A percentile compares a stretch with the other conserved stretches of the same genome.
Evolutionary conservation across 2,329 filamentous ascomycete genomes (phyloP).

Genomic region (Myriangium duriaei): DNA sequence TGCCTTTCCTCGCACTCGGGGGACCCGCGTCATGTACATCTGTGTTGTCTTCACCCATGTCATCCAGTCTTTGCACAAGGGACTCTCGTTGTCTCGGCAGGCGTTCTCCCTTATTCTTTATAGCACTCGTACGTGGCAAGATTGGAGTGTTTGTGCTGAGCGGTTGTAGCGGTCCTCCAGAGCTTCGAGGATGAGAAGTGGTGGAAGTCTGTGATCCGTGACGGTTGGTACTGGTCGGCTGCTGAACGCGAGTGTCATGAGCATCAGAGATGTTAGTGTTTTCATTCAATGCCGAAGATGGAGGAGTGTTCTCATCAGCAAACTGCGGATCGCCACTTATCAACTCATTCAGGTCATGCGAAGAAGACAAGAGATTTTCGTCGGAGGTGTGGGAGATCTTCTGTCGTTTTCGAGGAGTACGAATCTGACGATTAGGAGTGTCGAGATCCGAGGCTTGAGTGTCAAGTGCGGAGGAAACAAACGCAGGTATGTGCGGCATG

Average conservation of each 20-base stretch:
- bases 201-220: slow-evolving; percentile 3
- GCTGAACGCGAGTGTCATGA: too few relatives aligned
- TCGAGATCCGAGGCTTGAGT: slow-evolving; percentile 32
- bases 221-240: too few relatives aligned
- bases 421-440: slow-evolving; percentile 19
- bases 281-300: background rate
- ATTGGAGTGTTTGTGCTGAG: slow-evolving; percentile 15
- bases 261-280: too few relatives aligned
- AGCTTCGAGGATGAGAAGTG: background rate
- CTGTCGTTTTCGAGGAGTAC: slow-evolving; percentile 23
- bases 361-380: background rate
- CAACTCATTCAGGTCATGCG: background rate
- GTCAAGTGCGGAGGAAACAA: slow-evolving; percentile 24
- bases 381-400: slow-evolving; percentile 10
- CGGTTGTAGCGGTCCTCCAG: slow-evolving; percentile 12
- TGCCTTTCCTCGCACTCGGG: background rate
- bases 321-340: background rate
- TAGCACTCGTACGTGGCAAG: slow-evolving; percentile 11
- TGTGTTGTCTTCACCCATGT: slow-evolving; percentile 5
- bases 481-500: slow-evolving; percentile 12
- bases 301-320: slow-evolving; percentile 6
- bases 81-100: slow-evolving; percentile 2
- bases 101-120: background rate
- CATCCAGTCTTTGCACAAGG: background rate
- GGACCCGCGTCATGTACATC: slow-evolving; percentile 1